Evolutionary conservation across 768 basidiomycete genomes (phyloP).

Genomic region (Cystofilobasidium macerans): DNA sequence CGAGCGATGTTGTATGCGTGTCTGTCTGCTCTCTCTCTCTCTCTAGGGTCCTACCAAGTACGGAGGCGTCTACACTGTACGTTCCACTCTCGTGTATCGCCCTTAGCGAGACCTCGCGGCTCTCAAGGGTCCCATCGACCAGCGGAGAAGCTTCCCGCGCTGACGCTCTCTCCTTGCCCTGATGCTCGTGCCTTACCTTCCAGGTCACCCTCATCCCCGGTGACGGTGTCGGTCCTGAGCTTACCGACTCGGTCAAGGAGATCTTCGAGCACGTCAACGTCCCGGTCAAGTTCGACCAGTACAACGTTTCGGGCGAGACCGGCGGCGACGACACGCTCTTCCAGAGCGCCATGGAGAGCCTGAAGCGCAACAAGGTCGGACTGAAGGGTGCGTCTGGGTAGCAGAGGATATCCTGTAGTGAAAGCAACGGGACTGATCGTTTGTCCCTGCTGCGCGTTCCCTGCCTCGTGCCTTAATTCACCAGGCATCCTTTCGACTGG

Average conservation of each 20-base stretch:
- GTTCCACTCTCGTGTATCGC: constrained; percentile 31
- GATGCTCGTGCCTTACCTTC: neutral
- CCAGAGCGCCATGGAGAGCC: constrained; percentile 93
- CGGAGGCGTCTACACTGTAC: constrained; percentile 80
- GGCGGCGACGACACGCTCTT: constrained; percentile 88
- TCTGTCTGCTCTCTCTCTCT: neutral
- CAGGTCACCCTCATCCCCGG: constrained; percentile 96
- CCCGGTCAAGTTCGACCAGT: constrained; percentile 98
- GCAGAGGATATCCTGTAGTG: too few species aligned
- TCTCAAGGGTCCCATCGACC: neutral
- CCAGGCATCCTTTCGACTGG: constrained; percentile 96
- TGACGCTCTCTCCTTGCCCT: neutral
- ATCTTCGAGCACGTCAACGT: constrained; percentile 96
- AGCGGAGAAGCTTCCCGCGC: neutral
- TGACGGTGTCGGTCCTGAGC: constrained; percentile 93
- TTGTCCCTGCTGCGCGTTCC: constrained; percentile 10
- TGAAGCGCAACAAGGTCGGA: constrained; percentile 94
- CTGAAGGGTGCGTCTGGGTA: constrained; percentile 63
- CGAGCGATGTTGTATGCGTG: neutral
- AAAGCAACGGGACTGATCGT: neutral
- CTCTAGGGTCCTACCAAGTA: constrained; percentile 80
- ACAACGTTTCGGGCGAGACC: constrained; percentile 92
- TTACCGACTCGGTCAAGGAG: constrained; percentile 93
- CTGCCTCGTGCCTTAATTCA: neutral
- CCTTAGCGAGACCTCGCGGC: neutral